phyloP scores from a whole-genome alignment of 495 filamentous ascomycete species.

The Terfezia claveryi region DNA sequence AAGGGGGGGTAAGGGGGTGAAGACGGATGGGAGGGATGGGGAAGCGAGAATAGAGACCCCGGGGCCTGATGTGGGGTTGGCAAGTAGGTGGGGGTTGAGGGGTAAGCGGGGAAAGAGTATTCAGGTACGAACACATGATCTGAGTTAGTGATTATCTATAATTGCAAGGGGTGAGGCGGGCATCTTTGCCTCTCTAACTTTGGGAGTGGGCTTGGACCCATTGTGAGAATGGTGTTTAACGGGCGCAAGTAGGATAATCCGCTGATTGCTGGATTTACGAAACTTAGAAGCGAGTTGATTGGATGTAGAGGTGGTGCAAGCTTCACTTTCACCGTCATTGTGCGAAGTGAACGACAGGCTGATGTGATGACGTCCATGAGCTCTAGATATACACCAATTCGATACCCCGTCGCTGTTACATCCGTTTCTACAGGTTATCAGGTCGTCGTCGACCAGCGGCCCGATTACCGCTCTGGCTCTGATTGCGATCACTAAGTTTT shows the following conservation, averaged over 20 bases:
- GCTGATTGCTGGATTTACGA: slow-evolving; percentile 83
- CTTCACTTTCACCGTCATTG: not conserved
- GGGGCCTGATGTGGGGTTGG: slow-evolving; percentile 23
- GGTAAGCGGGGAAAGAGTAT: slow-evolving; percentile 97
- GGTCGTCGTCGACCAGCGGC: slow-evolving; percentile 86
- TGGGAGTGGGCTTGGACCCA: not conserved
- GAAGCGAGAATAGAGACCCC: slow-evolving; percentile 3
- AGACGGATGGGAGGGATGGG: slow-evolving; percentile 11
- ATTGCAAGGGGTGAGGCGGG: too few species aligned
- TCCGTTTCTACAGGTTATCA: slow-evolving; percentile 92
- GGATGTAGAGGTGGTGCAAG: slow-evolving; percentile 50
- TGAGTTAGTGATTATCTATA: too few species aligned
- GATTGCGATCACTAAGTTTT: slow-evolving; percentile 90
- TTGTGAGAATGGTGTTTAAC: not conserved
- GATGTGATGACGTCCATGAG: not conserved
- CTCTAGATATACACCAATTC: slow-evolving; percentile 59
- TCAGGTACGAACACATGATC: slow-evolving; percentile 26
- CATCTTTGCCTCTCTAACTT: not conserved
- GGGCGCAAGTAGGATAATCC: slow-evolving; percentile 47
- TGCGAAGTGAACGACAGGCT: not conserved
- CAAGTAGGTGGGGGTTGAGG: slow-evolving; percentile 63
- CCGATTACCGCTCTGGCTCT: slow-evolving; percentile 88
- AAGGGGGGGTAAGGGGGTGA: not conserved
- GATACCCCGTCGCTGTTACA: slow-evolving; percentile 79
- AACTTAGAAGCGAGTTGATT: slow-evolving; percentile 68